Conservation (phyloP, 345 rosid species). For the Aquilaria yunnanensis region DNA sequence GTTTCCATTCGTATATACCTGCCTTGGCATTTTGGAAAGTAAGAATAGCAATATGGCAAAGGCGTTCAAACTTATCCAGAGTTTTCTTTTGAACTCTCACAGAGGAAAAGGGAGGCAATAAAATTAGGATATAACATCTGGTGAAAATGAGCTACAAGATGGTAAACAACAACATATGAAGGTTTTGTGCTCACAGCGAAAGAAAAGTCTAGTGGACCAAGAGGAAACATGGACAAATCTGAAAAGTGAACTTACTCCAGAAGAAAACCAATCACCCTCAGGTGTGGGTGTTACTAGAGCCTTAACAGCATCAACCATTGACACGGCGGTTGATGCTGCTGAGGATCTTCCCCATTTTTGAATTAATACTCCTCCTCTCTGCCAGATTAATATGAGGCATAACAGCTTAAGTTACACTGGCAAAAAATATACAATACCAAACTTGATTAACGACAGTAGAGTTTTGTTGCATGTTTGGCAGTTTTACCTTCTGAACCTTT, state of each 20-base stretch:
- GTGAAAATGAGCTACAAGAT: constrained; percentile 1
- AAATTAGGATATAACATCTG: too few species aligned
- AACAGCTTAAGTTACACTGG: neutral
- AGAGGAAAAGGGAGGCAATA: too few species aligned
- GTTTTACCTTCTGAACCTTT: constrained; percentile 73
- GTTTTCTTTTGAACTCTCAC: neutral
- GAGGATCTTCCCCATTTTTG: constrained; percentile 99
- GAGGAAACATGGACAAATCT: neutral
- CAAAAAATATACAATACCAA: neutral
- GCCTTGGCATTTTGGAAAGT: constrained; percentile 8
- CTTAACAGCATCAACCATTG: constrained; percentile 87
- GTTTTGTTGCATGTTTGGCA: constrained; percentile 2
- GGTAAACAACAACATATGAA: neutral
- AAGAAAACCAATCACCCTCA: constrained; percentile 94
- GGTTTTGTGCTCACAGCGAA: too few species aligned
- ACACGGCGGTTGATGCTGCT: constrained; percentile 95
- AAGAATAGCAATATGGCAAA: neutral
- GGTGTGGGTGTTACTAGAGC: constrained; percentile 88
- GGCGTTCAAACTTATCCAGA: too few species aligned
- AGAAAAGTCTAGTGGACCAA: constrained; percentile 1
- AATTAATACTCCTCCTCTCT: constrained; percentile 94
- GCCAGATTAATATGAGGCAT: constrained; percentile 20
- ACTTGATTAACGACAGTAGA: neutral
- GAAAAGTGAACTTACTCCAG: constrained; percentile 59
- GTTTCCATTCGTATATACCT: constrained; percentile 90